Evolutionary conservation across 2,329 filamentous ascomycete genomes (phyloP), one percentile per base, ranked within the genome.

Genomic region (Verticillium klebahnii): DNA sequence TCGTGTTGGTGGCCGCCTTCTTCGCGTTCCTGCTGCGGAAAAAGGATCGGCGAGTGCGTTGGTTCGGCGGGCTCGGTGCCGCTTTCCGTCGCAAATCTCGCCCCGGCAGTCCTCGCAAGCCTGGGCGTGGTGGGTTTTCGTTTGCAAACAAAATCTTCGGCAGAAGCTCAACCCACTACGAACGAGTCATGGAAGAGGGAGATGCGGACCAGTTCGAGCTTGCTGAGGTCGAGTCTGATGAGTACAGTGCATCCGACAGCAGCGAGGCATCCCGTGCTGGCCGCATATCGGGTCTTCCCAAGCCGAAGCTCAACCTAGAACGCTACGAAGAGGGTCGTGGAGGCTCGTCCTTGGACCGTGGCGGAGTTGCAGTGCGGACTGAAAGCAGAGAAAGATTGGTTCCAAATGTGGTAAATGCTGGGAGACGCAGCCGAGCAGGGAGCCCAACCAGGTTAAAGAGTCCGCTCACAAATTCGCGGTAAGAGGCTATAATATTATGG

Each of bases 141-240:
- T 71, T 84, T 68, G 82, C 82, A 8, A 82, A 82, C 65, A 91
- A 90, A 70, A 74, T 95, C 5, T 90, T 96, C 64, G 84, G 83
- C 15, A 82, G 85, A 5, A 76, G 73, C 58, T 75, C 78, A 0
- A 71, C 80, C 8, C 79, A 84, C 2, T 97, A 97, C 71, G 93
- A 97, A 71, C 88, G 92, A 34, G 89, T 97, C 3, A 77, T 96
- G 59, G 93, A 97, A 75, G 90, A 93, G 67, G 93, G 90, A 14
- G 85, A 86, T n/a, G 77, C 78, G 12, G 78, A 85, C 60, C 89
- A 92, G 52, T 94, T 96, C 70, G 93, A 97, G 72, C 83, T 97
- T 2, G 86, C 84, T 32, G 87, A 87, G 17, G 76, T 86, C 9
- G 85, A 88, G 34, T 87, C 86, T 1, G 83, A 87, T 59, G 85